Evolutionary conservation across 495 filamentous ascomycete genomes (phyloP).

Genomic region (Oidiodendron maius): DNA sequence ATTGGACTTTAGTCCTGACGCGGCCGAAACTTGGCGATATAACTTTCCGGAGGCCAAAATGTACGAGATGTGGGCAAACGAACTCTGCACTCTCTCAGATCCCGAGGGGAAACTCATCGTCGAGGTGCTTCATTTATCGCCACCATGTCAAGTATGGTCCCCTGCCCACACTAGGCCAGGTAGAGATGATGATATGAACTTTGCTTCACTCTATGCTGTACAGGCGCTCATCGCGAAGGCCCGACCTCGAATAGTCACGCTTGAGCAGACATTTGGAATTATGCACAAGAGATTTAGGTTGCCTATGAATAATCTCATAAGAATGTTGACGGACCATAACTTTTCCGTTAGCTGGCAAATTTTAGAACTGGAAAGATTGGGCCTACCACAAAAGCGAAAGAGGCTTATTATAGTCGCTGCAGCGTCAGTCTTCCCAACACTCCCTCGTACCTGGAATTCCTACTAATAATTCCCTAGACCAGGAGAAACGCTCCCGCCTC

Average conservation of each 20-base stretch:
- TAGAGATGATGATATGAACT: constrained; percentile 66
- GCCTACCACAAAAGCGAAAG: constrained; percentile 51
- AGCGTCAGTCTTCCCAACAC: constrained; percentile 42
- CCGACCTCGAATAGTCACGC: constrained; percentile 64
- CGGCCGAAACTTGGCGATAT: constrained; percentile 44
- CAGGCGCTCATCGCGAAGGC: constrained; percentile 49
- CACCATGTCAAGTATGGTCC: constrained; percentile 79
- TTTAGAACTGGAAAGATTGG: constrained; percentile 38
- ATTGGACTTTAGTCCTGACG: constrained; percentile 51
- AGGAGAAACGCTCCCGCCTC: constrained; percentile 64
- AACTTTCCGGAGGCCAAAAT: constrained; percentile 51
- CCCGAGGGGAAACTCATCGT: constrained; percentile 24
- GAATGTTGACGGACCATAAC: constrained; percentile 53
- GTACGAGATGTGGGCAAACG: constrained; percentile 38
- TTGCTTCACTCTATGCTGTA: constrained; percentile 60
- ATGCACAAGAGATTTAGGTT: constrained; percentile 22
- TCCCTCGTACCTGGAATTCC: not conserved
- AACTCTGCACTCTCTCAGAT: constrained; percentile 30
- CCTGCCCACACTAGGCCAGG: constrained; percentile 60
- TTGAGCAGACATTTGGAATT: constrained; percentile 78
- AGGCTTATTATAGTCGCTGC: constrained; percentile 74
- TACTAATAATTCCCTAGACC: constrained; percentile 38
- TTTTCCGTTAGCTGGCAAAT: constrained; percentile 59
- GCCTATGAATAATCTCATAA: constrained; percentile 55
- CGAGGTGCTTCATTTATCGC: constrained; percentile 75